Percentiles rank a stretch among this genome's conserved stretches.
phyloP scores from a whole-genome alignment of 2,329 filamentous ascomycete genomes.

The Zopfia rhizophila region DNA sequence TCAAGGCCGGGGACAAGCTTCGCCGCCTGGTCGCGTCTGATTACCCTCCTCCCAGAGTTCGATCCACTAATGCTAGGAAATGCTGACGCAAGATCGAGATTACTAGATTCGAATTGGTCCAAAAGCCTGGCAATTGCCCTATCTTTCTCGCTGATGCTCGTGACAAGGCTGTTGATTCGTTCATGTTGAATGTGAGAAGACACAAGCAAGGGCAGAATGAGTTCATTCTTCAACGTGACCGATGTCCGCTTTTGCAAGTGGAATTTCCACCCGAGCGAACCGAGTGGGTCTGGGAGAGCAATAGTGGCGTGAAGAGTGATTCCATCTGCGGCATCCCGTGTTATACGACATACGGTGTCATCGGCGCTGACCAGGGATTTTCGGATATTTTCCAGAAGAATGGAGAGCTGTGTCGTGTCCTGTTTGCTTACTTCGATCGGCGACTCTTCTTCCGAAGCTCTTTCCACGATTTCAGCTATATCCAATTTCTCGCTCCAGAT shows the following conservation, averaged over 20 bases:
- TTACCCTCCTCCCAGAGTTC: constrained; percentile 56
- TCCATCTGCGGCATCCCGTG: constrained; percentile 43
- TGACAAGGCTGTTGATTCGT: constrained; percentile 61
- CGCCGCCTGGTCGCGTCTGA: constrained; percentile 62
- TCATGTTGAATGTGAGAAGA: constrained; percentile 59
- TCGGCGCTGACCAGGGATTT: constrained; percentile 56
- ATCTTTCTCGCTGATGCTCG: constrained; percentile 66
- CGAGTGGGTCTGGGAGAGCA: constrained; percentile 70
- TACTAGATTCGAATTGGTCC: constrained; percentile 67
- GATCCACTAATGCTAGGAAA: constrained; percentile 65
- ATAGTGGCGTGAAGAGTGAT: constrained; percentile 67
- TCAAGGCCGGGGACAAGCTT: constrained; percentile 65
- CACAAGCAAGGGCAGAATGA: constrained; percentile 65
- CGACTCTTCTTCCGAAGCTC: constrained; percentile 71
- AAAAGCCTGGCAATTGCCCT: constrained; percentile 67
- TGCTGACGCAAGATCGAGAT: constrained; percentile 65
- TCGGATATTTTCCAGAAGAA: constrained; percentile 72
- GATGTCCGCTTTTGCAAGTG: constrained; percentile 59
- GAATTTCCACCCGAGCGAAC: constrained; percentile 73
- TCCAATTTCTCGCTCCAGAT: constrained; percentile 77
- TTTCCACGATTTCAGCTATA: constrained; percentile 68
- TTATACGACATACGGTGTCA: constrained; percentile 48
- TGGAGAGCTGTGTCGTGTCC: constrained; percentile 71
- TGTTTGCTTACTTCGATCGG: constrained; percentile 78
- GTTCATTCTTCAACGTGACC: constrained; percentile 56